A percentile compares a stretch with the other conserved stretches of the same genome.
phyloP scores from a whole-genome alignment of 495 filamentous ascomycete species.

The Talaromyces nanjingensis region DNA sequence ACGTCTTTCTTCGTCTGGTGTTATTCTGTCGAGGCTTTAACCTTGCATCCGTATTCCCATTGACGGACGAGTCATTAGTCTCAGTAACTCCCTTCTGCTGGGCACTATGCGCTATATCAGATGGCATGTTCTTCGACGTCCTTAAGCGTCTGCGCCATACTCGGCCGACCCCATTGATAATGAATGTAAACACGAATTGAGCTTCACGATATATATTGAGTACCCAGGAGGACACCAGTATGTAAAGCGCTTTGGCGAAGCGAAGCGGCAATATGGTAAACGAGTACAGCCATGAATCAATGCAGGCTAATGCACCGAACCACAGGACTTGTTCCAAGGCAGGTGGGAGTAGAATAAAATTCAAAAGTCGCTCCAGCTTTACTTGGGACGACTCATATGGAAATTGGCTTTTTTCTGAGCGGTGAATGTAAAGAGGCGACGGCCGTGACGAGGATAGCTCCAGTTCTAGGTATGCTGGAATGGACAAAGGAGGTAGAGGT shows the following conservation, averaged over 20 bases:
- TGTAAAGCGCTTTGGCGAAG: slow-evolving; percentile 74
- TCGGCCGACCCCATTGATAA: slow-evolving; percentile 66
- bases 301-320: slow-evolving; percentile 83
- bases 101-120: not conserved
- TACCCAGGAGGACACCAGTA: slow-evolving; percentile 68
- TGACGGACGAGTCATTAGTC: not conserved
- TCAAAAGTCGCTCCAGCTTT: slow-evolving; percentile 87
- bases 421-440: slow-evolving; percentile 83
- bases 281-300: slow-evolving; percentile 96
- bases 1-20: not conserved
- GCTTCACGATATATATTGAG: slow-evolving; percentile 58
- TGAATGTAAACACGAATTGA: slow-evolving; percentile 60
- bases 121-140: slow-evolving; percentile 16
- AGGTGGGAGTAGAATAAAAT: slow-evolving; percentile 76
- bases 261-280: slow-evolving; percentile 91
- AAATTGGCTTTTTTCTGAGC: slow-evolving; percentile 61
- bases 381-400: slow-evolving; percentile 95
- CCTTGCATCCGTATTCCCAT: not conserved
- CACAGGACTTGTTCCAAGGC: slow-evolving; percentile 78
- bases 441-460: slow-evolving; percentile 77
- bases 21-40: not conserved
- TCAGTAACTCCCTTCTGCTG: not conserved
- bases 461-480: slow-evolving; percentile 82
- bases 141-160: slow-evolving; percentile 61
- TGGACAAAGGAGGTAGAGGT: slow-evolving; percentile 76